These are phyloP conservation scores for Penicillium waksmanii DNA, from an alignment of 495 filamentous ascomycete genomes.

Conservation along the genomic window DNA sequence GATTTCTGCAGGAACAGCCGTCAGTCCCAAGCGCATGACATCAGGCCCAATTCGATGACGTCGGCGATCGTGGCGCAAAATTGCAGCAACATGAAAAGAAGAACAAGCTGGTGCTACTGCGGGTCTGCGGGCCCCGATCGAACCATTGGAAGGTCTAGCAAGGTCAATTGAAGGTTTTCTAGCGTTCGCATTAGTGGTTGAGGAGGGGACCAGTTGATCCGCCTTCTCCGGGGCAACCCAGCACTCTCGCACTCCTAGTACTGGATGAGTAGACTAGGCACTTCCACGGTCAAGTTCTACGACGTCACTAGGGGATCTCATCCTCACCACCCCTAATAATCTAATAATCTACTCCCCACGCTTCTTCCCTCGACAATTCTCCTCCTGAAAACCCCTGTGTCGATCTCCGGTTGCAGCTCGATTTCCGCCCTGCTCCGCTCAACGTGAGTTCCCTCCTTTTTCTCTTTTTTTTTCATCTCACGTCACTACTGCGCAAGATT, in stretches of 20 bases:
- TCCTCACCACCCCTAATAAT: neutral
- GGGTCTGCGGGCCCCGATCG: neutral
- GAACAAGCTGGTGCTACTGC: constrained; percentile 1
- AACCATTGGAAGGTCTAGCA: neutral
- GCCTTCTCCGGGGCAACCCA: constrained; percentile 14
- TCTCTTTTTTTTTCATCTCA: constrained; percentile 23
- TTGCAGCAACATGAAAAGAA: neutral
- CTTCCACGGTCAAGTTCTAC: constrained; percentile 25
- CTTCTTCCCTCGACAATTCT: neutral
- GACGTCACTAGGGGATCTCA: constrained; percentile 40
- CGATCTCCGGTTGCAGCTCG: constrained; percentile 36
- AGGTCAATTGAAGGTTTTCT: constrained; percentile 6
- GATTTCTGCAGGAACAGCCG: constrained; percentile 20
- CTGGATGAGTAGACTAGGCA: too few relatives aligned
- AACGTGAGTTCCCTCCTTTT: constrained; percentile 24
- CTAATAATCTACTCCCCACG: neutral
- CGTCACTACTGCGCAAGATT: constrained; percentile 49
- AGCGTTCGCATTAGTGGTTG: neutral
- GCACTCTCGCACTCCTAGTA: too few relatives aligned
- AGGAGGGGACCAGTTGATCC: constrained; percentile 15
- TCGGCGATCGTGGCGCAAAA: constrained; percentile 24
- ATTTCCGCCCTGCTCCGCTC: constrained; percentile 39
- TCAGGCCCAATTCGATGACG: constrained; percentile 30
- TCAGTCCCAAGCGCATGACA: constrained; percentile 24
- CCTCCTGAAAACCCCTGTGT: constrained; percentile 19